Percentiles rank a stretch among this genome's conserved stretches.
Evolutionary conservation across 805 yeast species (phyloP).

Genomic region (Metschnikowia koreensis): DNA sequence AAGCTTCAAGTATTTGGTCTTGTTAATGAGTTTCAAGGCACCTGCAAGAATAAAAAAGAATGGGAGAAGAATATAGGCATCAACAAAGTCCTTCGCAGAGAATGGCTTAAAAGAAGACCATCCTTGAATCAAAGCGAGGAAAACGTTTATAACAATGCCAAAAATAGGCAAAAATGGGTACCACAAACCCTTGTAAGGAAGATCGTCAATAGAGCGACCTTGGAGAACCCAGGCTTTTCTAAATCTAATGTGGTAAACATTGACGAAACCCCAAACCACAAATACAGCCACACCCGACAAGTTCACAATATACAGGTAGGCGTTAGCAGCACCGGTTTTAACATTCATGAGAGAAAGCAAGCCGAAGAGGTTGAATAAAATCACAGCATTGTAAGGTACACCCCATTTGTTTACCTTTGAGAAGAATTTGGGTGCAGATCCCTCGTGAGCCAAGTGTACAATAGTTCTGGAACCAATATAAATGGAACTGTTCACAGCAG

Average conservation of each 20-base stretch:
- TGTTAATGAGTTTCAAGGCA: conserved; percentile 39
- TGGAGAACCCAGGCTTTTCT: conserved; percentile 43
- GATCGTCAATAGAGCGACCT: conserved; percentile 33
- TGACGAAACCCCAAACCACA: conserved; percentile 63
- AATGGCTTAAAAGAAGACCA: conserved; percentile 65
- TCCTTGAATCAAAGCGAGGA: conserved; percentile 62
- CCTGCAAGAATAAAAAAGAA: conserved; percentile 44
- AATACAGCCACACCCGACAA: conserved; percentile 67
- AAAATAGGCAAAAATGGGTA: conserved; percentile 52
- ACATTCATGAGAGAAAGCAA: conserved; percentile 56
- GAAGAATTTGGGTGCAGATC: conserved; percentile 57
- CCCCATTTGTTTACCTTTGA: conserved; percentile 54
- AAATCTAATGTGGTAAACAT: conserved; percentile 56
- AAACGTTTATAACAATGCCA: conserved; percentile 49
- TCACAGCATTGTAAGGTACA: conserved; percentile 61
- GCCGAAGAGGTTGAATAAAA: conserved; percentile 53
- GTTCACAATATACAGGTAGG: conserved; percentile 59
- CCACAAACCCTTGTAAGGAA: conserved; percentile 39
- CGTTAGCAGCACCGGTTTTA: conserved; percentile 57
- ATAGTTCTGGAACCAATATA: conserved; percentile 69
- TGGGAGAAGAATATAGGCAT: conserved; percentile 63
- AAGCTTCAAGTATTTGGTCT: conserved; percentile 41
- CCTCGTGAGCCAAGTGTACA: conserved; percentile 60
- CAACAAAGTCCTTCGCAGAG: conserved; percentile 44
- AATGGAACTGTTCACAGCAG: conserved; percentile 68